phyloP scores from a whole-genome alignment of 2,329 filamentous ascomycete species.

The Thelonectria olida region DNA sequence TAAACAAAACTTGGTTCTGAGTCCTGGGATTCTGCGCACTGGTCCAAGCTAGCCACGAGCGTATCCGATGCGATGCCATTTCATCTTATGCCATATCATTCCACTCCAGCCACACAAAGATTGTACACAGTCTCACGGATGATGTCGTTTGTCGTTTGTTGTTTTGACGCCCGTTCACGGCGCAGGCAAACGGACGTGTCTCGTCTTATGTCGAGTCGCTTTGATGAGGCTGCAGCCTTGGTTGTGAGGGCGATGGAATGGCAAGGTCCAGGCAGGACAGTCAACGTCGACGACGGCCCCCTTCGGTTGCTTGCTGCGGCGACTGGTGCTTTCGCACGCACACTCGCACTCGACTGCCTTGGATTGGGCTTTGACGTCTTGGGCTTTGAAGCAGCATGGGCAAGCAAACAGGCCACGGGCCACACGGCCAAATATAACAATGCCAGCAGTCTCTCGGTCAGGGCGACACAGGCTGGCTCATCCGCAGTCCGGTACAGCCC shows the following conservation, averaged over 20 bases:
- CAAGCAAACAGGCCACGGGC: neutral
- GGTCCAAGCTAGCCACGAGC: constrained; percentile 5
- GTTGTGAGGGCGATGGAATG: neutral
- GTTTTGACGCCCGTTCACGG: neutral
- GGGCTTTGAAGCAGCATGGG: neutral
- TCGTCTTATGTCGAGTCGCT: neutral
- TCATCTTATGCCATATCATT: constrained; percentile 3
- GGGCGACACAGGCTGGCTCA: constrained; percentile 16
- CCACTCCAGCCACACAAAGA: neutral
- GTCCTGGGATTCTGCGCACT: neutral
- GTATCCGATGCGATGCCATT: constrained; percentile 1
- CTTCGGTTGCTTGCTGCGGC: neutral
- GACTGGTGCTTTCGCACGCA: neutral
- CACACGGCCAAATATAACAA: constrained; percentile 16
- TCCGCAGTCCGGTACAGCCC: neutral
- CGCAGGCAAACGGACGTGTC: neutral
- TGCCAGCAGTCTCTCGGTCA: neutral
- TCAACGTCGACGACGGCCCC: neutral
- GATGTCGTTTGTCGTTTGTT: neutral
- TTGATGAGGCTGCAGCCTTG: neutral
- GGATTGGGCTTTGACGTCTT: constrained; percentile 1
- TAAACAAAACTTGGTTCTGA: constrained; percentile 8
- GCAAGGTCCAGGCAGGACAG: neutral
- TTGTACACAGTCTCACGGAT: neutral
- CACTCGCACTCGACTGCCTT: neutral